Base-by-base conservation (phyloP, 2,329 filamentous ascomycete genomes). In the Pochonia chlamydosporia region DNA sequence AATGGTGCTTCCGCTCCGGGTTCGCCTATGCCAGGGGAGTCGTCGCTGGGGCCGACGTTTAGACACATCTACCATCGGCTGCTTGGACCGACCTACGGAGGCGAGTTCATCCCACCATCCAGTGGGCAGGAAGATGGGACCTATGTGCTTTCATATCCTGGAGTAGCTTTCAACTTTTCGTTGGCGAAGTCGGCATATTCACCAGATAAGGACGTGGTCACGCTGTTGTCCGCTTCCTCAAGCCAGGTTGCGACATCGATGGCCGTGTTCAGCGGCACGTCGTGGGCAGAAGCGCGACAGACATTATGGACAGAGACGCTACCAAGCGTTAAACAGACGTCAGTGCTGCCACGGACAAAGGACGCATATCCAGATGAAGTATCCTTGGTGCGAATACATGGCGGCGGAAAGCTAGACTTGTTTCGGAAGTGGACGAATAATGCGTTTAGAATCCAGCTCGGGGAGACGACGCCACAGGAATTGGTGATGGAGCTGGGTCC, bases 111-210 rank as follows among this genome's bases (percentile, higher is more conserved):
- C 31, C 78, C 85, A 8, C 81, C 88, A 1, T 60, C 71, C 1
- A 73, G 71, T 3, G 68, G 74, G 26, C 70, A 73, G 36, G 73
- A 75, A 10, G 72, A 74, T 14, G 91, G 91, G 14, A 86, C 82
- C 20, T 99, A 97, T 61, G 83, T 96, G 28, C 73, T 99, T 28
- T 97, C 92, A 2, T 99, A 96, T 67, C 91, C 92, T 1, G 93
- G 93, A 0, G 83, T 99, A 25, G 89, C 92, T 1, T 96, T 97
- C 63, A 91, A 87, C 31, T 99, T 99, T 55, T 83, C 89, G 1
- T 73, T 97, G 25, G 77, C 84, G 43, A 72, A 79, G 49, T 82
- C 85, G 1, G 80, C 83, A 20, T 96, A 89, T 74, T 88, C 87
- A 3, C 78, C 84, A 1, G 68, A 73, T 43, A 84, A 83, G 59